A percentile compares a stretch with the other conserved stretches of the same genome.
Evolutionary conservation across 805 yeast species (phyloP).

Genomic region (Pichia insulana): DNA sequence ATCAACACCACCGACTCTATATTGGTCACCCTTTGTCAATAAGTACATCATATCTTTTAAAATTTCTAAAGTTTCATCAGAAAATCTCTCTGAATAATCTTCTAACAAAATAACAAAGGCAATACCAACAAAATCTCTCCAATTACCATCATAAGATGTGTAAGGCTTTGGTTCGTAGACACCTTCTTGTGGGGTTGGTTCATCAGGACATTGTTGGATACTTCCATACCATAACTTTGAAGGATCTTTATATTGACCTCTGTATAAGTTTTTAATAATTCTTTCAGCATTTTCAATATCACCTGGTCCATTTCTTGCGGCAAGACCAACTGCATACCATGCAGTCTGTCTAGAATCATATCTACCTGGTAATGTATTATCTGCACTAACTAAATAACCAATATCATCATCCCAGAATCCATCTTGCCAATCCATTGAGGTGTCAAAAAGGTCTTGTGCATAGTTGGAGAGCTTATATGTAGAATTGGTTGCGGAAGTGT

Average conservation of each 20-base stretch:
- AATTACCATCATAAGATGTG: background rate
- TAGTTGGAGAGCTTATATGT: too few species aligned
- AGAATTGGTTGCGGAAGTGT: too few species aligned
- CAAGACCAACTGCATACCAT: too few species aligned
- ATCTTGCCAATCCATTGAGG: too few species aligned
- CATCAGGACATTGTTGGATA: constrained; percentile 1
- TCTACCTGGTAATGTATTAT: too few species aligned
- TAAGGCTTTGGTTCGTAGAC: background rate
- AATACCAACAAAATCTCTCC: constrained; percentile 3
- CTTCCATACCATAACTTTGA: background rate
- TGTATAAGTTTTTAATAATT: background rate
- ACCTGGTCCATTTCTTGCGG: background rate
- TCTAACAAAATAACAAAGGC: background rate
- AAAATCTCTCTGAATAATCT: background rate
- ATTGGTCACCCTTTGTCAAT: constrained; percentile 1
- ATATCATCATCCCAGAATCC: too few species aligned
- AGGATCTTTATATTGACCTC: constrained; percentile 1
- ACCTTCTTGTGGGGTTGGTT: constrained; percentile 2
- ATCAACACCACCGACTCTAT: constrained; percentile 1
- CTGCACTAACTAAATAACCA: too few species aligned
- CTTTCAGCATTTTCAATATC: background rate
- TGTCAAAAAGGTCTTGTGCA: too few species aligned
- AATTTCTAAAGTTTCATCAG: background rate
- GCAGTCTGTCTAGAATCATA: too few species aligned
- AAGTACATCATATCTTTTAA: background rate